Evolutionary conservation across 257 asterid species (phyloP).

Genomic region (Solanum tacnaense): DNA sequence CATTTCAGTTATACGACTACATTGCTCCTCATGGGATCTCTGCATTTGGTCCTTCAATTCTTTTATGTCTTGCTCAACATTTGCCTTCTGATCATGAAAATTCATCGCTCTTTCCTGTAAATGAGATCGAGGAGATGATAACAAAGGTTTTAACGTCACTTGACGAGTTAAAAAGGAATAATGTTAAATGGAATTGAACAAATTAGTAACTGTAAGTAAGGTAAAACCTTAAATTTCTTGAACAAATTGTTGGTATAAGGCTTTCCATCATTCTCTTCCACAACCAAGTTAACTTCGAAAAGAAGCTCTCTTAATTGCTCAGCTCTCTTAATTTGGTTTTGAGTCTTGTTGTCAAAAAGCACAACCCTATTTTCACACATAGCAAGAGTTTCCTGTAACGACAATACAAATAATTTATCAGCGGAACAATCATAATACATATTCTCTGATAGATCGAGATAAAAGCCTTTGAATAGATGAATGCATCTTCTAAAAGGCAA

Average conservation of each 20-base stretch:
- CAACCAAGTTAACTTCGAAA: constrained; percentile 37
- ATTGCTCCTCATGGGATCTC: constrained; percentile 15
- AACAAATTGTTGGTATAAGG: constrained; percentile 46
- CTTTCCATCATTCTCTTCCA: constrained; percentile 33
- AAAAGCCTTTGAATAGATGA: neutral
- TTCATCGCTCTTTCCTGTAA: constrained; percentile 30
- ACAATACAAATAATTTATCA: neutral
- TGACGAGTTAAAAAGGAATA: neutral
- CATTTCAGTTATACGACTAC: constrained; percentile 28
- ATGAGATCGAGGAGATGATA: neutral
- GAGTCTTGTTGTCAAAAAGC: constrained; percentile 53
- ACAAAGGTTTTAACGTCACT: neutral
- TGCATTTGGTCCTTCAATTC: constrained; percentile 30
- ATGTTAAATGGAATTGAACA: neutral
- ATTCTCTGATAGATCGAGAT: too few species aligned
- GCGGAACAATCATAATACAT: neutral
- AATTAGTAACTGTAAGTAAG: neutral
- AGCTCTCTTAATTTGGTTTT: constrained; percentile 18
- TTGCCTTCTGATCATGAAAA: constrained; percentile 30
- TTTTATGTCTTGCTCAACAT: constrained; percentile 31
- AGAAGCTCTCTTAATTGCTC: constrained; percentile 37
- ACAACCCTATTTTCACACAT: constrained; percentile 54
- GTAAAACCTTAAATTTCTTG: constrained; percentile 25
- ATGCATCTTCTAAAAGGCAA: neutral
- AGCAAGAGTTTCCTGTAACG: constrained; percentile 26